Percentiles rank a stretch among this genome's conserved stretches.
Conservation (phyloP, 257 asterid species). For the Ballota nigra region DNA sequence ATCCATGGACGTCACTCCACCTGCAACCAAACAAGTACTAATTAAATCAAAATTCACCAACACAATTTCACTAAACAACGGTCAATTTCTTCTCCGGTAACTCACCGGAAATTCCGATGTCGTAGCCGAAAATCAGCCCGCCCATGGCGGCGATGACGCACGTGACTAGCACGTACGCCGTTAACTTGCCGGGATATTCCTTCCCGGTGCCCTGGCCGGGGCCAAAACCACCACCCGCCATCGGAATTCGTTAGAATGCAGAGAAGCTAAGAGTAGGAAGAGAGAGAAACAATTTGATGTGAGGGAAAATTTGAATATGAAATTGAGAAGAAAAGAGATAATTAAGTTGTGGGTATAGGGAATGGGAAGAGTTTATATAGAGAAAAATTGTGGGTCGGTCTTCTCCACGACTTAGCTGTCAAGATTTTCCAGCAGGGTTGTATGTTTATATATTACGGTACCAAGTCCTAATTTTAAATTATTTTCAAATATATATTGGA, state of each 20-base stretch:
- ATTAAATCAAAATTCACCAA: not conserved
- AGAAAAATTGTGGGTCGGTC: slow-evolving; percentile 19
- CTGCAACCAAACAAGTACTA: slow-evolving; percentile 32
- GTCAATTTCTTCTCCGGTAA: not conserved
- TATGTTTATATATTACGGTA: not conserved
- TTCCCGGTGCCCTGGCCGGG: slow-evolving; percentile 51
- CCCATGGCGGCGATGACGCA: slow-evolving; percentile 94
- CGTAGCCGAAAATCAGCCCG: slow-evolving; percentile 87
- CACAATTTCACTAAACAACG: not conserved
- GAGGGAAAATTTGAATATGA: too few species aligned
- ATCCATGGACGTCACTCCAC: slow-evolving; percentile 92
- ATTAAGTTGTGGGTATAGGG: not conserved
- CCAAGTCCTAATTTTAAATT: too few species aligned
- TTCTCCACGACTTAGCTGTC: slow-evolving; percentile 37
- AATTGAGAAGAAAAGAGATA: not conserved
- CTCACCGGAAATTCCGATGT: slow-evolving; percentile 84
- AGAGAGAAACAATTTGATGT: too few species aligned
- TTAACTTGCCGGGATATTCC: slow-evolving; percentile 69
- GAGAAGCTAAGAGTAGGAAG: not conserved
- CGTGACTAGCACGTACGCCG: slow-evolving; percentile 62
- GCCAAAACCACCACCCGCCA: slow-evolving; percentile 80
- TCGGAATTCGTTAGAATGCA: not conserved
- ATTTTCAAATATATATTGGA: not conserved
- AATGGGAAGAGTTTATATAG: slow-evolving; percentile 34
- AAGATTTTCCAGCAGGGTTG: not conserved